phyloP scores from a whole-genome alignment of 805 yeast species.

The Metschnikowia proteae region DNA sequence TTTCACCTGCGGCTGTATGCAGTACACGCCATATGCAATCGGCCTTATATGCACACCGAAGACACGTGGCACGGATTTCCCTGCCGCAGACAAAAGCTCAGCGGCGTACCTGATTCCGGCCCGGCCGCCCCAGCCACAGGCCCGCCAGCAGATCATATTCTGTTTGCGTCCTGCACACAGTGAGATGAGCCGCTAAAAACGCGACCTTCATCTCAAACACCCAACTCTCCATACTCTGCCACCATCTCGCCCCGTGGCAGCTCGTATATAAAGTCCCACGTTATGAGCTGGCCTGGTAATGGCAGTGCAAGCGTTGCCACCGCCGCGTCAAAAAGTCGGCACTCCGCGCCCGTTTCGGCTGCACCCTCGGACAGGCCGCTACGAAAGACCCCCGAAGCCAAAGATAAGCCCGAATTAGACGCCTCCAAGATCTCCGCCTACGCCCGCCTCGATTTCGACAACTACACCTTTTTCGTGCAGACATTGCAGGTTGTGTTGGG shows the following conservation, averaged over 20 bases:
- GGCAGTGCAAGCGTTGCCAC: conserved; percentile 4
- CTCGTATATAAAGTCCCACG: not conserved
- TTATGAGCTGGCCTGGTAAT: conserved; percentile 15
- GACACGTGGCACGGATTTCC: no score
- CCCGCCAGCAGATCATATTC: not conserved
- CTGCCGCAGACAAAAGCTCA: no score
- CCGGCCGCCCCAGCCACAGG: no score
- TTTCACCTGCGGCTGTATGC: no score
- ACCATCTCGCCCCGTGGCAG: not conserved
- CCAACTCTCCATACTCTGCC: not conserved
- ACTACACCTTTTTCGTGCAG: conserved; percentile 92
- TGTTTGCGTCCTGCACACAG: conserved; percentile 5
- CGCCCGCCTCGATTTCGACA: conserved; percentile 84
- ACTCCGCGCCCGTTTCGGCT: not conserved
- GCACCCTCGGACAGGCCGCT: not conserved
- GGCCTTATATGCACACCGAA: no score
- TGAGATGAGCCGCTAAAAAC: conserved; percentile 9
- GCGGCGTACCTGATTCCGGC: no score
- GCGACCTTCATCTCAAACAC: not conserved
- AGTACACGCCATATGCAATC: no score
- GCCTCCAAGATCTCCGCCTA: conserved; percentile 47
- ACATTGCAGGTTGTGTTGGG: conserved; percentile 92
- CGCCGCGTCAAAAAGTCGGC: not conserved
- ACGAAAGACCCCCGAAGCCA: not conserved
- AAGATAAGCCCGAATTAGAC: not conserved